Base-by-base conservation (phyloP, 2,329 filamentous ascomycete genomes). In the Fusarium sp. region DNA sequence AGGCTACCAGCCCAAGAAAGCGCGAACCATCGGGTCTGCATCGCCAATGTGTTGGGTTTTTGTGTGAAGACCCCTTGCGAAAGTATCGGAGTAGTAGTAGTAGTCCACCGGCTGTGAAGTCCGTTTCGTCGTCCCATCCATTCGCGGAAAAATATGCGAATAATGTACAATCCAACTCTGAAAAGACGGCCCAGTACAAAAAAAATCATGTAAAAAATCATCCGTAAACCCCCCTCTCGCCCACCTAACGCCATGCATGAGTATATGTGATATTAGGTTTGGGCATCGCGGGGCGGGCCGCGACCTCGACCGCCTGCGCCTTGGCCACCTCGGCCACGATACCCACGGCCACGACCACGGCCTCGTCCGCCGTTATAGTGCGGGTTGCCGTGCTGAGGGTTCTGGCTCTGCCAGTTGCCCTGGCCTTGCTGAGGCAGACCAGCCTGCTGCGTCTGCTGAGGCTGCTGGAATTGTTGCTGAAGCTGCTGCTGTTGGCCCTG, bases 121-220 rank as follows among this genome's bases (percentile, higher is more conserved):
- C 77, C 74, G 64, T 68, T 75, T 78, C 75, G 77, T 78, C 75
- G 61, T 73, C 75, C 73, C 75, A 69, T 75, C 77, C 69, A 76
- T 80, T 79, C 80, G 80, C 80, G 73, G 40, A 72, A 73, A 64
- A 74, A 75, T 70, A 72, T 73, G 78, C 78, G 78, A 80, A 78
- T 80, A 80, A 76, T 81, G 75, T 81, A 81, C 80, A 81, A 80
- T 81, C 78, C 79, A 80, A 80, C 75, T 76, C 54, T 69, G 57
- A 76, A 76, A 76, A 66, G 72, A 70, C 66, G 70, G 69, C 67
- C 65, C 65, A 66, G 67, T 74, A 75, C 71, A 74, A 72, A 74
- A 76, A 74, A 76, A 73, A 66, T 66, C 73, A 76, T 76, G 72
- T 76, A 67, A 75, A 70, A 75, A 68, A 56, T 60, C 62, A 70